Base-by-base conservation (phyloP, 208 protist genomes). In the Porcisia hertigi region DNA sequence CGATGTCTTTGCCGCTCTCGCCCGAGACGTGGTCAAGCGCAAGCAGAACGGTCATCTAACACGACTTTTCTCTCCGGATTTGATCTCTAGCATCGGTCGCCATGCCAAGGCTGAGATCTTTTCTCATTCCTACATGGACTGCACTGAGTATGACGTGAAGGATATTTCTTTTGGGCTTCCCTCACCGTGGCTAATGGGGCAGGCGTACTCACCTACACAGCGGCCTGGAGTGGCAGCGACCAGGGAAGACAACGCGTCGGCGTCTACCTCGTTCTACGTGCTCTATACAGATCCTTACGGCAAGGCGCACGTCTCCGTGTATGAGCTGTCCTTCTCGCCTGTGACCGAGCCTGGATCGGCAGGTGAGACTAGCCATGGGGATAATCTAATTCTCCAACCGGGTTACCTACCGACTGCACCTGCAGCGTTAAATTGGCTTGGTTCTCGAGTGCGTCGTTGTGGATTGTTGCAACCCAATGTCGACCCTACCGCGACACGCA, bases 221-320 rank as follows among this genome's bases (percentile, higher is more conserved):
- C 76, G 69, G 59, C 41, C 74, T 52, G 25, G 43, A 5, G 23
- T 60, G 3, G 39, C 65, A n/a, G 52, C 52, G 1, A 49, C n/a
- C n/a, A 62, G 39, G 36, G 59, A 34, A 11, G 65, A 43, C 79
- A 49, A 25, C 52, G 52, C 53, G 1, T 16, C 25, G 41, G 52
- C 83, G 49, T 66, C 43, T 8, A 11, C 30, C 34, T 69, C 76
- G 2, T 63, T 95, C 1, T 90, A 86, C 75, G 80, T 95, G 39
- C 87, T 97, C 55, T 95, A 87, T 74, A 75, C 83, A 14, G 93
- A 97, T 73, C 79, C 66, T 1, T 86, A 82, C 73, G 84, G 81
- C 49, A 85, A 86, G 70, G 82, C 84, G 25, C 90, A 97, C 78
- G 82, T 97, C 0, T 89, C 91, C 11, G 79, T 85, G 69, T 95